phyloP scores from a whole-genome alignment of 495 filamentous ascomycete species.

The Opeltia flavorubescens region DNA sequence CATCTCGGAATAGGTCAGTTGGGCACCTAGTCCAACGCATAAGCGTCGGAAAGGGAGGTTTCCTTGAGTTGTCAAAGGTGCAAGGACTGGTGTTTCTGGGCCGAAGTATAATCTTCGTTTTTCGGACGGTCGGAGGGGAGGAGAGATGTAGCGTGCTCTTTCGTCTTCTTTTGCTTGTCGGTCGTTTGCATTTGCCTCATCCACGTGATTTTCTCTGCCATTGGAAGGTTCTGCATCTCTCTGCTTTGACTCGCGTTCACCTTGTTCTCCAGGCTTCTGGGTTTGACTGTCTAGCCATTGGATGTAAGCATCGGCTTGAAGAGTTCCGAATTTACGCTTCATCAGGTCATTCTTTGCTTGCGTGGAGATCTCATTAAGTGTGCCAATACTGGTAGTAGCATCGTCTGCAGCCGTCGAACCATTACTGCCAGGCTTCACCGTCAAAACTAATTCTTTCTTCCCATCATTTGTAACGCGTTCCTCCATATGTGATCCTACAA shows the following conservation, averaged over 20 bases:
- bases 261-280: constrained; percentile 14
- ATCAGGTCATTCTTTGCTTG: constrained; percentile 54
- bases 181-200: constrained; percentile 11
- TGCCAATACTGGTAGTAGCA: constrained; percentile 39
- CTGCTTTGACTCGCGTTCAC: constrained; percentile 5
- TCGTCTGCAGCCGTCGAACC: constrained; percentile 13
- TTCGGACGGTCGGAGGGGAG: constrained; percentile 78
- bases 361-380: constrained; percentile 57
- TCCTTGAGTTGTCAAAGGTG: constrained; percentile 87
- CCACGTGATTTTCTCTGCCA: constrained; percentile 15
- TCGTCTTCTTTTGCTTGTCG: constrained; percentile 43
- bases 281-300: constrained; percentile 50
- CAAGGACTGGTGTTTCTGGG: constrained; percentile 78
- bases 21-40: constrained; percentile 79
- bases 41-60: constrained; percentile 91
- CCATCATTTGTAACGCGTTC: constrained; percentile 64
- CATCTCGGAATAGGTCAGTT: constrained; percentile 97
- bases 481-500: constrained; percentile 65
- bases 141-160: constrained; percentile 64
- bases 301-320: constrained; percentile 62
- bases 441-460: constrained; percentile 62
- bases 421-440: constrained; percentile 36
- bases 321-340: constrained; percentile 47
- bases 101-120: constrained; percentile 89
- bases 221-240: neutral